Base-by-base conservation (phyloP, 148 eudicot species). In the Chenopodium quinoa region DNA sequence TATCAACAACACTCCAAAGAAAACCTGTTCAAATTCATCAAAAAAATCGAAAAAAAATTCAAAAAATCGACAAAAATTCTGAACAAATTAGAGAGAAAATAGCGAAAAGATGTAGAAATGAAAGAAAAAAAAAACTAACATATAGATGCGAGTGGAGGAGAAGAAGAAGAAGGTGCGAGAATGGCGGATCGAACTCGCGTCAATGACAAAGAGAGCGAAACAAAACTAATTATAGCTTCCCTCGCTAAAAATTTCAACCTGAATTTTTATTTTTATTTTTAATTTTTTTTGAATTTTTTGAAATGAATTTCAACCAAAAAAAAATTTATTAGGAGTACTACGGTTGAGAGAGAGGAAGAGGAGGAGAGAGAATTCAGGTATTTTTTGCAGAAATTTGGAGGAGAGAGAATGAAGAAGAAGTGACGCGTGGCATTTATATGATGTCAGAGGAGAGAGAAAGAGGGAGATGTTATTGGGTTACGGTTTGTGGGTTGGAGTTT, bases 171-270 rank as follows among this genome's bases (percentile, higher is more conserved):
- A 71, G 75, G 70, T 64, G 52, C 88, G 85, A 76, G 80, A 83
- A 86, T 82, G 85, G 81, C 78, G 85, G 83, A 78, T 78, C 81
- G n/a, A 78, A 40, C 10, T 48, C 46, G 27, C 50, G 37, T 52
- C 22, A 12, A 74, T 4, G 31, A 48, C 64, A 73, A 23, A 73
- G 14, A 23, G 27, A 19, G 75, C 29, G 10, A 44, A 37, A 56
- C 29, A 0, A 44, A 14, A 54, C 52, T 58, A 71, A 76, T 68
- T 31, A 67, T 75, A 69, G 69, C 1, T 19, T 63, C 65, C 14
- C 32, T 5, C 32, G 34, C 63, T 31, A 22, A 73, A 44, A 22
- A 11, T 19, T 46, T 25, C 37, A 50, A 27, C 16, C 13, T 17
- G 12, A 58, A 4, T 29, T 71, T 56, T 2, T 13, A 16, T 56